Evolutionary conservation across 176 grass and related monocot genomes (phyloP).

Genomic region (Lolium multiflorum): DNA sequence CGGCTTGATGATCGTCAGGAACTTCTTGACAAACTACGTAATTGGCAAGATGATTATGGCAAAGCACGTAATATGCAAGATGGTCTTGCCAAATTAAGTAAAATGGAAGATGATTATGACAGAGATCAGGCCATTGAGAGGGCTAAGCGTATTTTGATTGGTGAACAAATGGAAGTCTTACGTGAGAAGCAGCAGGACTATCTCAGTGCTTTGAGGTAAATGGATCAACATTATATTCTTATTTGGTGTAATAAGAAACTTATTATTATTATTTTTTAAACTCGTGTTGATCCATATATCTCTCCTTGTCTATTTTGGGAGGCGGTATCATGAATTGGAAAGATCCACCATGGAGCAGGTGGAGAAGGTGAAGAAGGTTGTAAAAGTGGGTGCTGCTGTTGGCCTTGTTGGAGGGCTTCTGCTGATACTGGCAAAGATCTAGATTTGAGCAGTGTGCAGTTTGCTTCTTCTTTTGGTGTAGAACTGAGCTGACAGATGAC

Average conservation of each 20-base stretch:
- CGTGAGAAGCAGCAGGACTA: background rate
- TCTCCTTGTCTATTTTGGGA: constrained; percentile 6
- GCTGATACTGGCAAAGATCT: constrained; percentile 17
- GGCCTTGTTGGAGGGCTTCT: constrained; percentile 25
- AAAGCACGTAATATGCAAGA: no score
- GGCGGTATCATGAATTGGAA: constrained; percentile 3
- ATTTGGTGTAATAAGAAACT: background rate
- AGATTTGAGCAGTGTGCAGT: background rate
- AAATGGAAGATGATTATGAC: background rate
- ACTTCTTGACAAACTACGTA: background rate
- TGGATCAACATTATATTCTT: background rate
- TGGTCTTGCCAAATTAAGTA: background rate
- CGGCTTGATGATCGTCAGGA: background rate
- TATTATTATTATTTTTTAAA: constrained; percentile 7
- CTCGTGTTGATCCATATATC: background rate
- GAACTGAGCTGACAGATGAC: constrained; percentile 10
- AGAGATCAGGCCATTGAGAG: background rate
- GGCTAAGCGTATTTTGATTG: background rate
- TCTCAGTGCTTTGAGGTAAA: constrained; percentile 19
- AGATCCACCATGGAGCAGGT: constrained; percentile 1
- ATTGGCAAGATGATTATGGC: background rate
- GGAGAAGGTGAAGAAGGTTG: constrained; percentile 25
- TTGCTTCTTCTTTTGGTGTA: background rate
- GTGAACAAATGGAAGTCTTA: background rate
- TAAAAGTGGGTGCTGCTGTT: constrained; percentile 23